Evolutionary conservation across 148 eudicot genomes (phyloP).

Genomic region (Bassia scoparia): DNA sequence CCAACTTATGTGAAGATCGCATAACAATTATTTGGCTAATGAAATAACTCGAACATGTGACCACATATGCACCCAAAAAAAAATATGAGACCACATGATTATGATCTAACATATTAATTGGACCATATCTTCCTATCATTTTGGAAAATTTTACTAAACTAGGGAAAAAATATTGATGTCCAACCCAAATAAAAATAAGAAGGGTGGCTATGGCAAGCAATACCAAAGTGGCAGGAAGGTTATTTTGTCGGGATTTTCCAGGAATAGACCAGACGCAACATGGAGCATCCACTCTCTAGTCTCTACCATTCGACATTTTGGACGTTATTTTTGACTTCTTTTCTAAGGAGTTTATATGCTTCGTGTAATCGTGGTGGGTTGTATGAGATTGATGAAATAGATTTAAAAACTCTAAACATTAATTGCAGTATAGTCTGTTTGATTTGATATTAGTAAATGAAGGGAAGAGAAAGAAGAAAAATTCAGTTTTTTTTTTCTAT

Average conservation of each 20-base stretch:
- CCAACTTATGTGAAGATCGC: too few species aligned
- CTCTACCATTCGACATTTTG: conserved; percentile 17
- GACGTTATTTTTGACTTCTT: conserved; percentile 21
- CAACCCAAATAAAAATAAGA: conserved; percentile 3
- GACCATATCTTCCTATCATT: conserved; percentile 18
- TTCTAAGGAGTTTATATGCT: not conserved
- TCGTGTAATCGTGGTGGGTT: too few species aligned
- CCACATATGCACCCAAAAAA: not conserved
- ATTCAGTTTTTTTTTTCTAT: too few species aligned
- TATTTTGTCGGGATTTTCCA: conserved; percentile 22
- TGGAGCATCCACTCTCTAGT: conserved; percentile 6
- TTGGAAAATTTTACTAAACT: conserved; percentile 14
- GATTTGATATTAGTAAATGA: too few species aligned
- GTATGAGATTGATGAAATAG: too few species aligned
- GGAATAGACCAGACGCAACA: conserved; percentile 25
- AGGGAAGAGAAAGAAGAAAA: too few species aligned
- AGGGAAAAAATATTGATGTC: not conserved
- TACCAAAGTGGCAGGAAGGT: conserved; percentile 21
- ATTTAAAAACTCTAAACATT: too few species aligned
- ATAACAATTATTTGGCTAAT: too few species aligned
- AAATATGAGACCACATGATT: conserved; percentile 8
- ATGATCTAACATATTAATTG: too few species aligned
- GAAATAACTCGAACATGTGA: too few species aligned
- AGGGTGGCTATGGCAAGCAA: conserved; percentile 23
- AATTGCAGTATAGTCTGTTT: too few species aligned